These are phyloP conservation scores for Cyclotella choctawhatcheeana DNA, from an alignment of 108 stramenopile species.

Conservation along the genomic window DNA sequence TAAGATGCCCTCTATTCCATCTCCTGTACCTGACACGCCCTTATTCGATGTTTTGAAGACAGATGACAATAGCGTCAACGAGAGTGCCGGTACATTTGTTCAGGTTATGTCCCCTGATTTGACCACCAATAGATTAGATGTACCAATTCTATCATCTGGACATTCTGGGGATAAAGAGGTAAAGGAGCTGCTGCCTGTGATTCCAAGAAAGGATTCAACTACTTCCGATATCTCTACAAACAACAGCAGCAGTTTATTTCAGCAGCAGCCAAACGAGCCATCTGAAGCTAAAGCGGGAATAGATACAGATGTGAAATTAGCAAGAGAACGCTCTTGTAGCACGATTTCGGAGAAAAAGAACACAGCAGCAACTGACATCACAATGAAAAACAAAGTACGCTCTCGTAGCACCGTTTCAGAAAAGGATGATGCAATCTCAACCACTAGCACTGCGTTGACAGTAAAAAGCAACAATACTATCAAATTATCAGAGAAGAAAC, in stretches of 20 bases:
- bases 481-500: constrained; percentile 17
- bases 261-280: not conserved
- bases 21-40: constrained; percentile 14
- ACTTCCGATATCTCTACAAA: constrained; percentile 1
- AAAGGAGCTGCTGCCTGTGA: not conserved
- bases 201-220: constrained; percentile 15
- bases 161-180: not conserved
- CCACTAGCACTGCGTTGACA: constrained; percentile 9
- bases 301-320: not conserved
- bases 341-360: constrained; percentile 2
- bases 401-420: constrained; percentile 10
- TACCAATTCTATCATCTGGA: constrained; percentile 7
- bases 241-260: not conserved
- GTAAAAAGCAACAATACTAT: constrained; percentile 14
- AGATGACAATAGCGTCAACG: constrained; percentile 12
- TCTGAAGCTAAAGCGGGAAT: not conserved
- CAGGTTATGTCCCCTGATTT: constrained; percentile 4
- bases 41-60: constrained; percentile 29
- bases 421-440: constrained; percentile 2
- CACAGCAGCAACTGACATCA: not conserved
- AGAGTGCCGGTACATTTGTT: constrained; percentile 28
- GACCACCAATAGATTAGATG: not conserved
- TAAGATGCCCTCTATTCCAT: constrained; percentile 23
- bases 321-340: constrained; percentile 1
- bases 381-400: too few species aligned